Evolutionary conservation across 345 rosid species (phyloP).

Genomic region (Angophora floribunda): DNA sequence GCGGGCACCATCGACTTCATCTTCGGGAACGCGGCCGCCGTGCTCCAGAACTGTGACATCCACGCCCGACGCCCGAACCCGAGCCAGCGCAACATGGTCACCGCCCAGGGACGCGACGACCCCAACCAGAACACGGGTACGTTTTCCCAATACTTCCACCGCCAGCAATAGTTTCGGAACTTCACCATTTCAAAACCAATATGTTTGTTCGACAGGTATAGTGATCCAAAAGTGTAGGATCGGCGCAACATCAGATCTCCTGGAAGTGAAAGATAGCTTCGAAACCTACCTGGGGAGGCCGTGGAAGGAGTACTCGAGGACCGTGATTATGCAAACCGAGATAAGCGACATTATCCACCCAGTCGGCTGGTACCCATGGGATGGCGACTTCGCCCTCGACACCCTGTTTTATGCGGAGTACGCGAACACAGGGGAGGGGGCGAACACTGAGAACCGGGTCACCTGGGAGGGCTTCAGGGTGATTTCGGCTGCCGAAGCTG

Average conservation of each 20-base stretch:
- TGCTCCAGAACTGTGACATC: slow-evolving; percentile 61
- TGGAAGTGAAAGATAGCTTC: slow-evolving; percentile 11
- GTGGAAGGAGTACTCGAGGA: slow-evolving; percentile 55
- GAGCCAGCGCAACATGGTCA: slow-evolving; percentile 61
- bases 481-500: slow-evolving; percentile 29
- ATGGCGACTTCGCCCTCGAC: slow-evolving; percentile 46
- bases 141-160: background rate
- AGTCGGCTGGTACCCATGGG: slow-evolving; percentile 62
- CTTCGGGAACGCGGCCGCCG: slow-evolving; percentile 58
- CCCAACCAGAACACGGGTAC: slow-evolving; percentile 54
- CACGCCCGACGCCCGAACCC: slow-evolving; percentile 55
- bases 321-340: slow-evolving; percentile 48
- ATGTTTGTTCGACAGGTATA: slow-evolving; percentile 6
- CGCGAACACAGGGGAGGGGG: slow-evolving; percentile 51
- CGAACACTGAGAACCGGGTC: slow-evolving; percentile 41
- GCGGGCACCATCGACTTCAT: slow-evolving; percentile 67
- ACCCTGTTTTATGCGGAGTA: slow-evolving; percentile 52
- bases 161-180: background rate
- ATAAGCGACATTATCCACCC: slow-evolving; percentile 48
- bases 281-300: slow-evolving; percentile 65
- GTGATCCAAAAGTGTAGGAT: slow-evolving; percentile 65
- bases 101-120: slow-evolving; percentile 67
- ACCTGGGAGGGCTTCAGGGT: slow-evolving; percentile 42
- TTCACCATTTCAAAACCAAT: background rate
- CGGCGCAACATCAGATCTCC: slow-evolving; percentile 47